Evolutionary conservation across 345 rosid species (phyloP).

Genomic region (Salix arbutifolia): DNA sequence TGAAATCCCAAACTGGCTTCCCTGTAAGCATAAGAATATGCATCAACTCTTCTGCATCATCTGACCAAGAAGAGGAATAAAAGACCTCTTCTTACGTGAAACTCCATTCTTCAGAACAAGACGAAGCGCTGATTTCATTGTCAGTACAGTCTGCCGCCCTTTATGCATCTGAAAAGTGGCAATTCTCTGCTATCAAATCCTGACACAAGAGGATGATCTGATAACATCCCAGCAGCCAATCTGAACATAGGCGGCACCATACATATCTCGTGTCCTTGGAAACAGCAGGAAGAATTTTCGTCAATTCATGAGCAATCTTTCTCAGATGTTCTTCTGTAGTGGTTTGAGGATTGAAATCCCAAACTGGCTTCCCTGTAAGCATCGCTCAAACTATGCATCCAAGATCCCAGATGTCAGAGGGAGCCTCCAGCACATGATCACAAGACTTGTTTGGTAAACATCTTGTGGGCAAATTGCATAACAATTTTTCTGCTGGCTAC

Average conservation of each 20-base stretch:
- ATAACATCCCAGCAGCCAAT: slow-evolving; percentile 73
- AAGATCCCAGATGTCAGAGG: slow-evolving; percentile 78
- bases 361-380: slow-evolving; percentile 58
- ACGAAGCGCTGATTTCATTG: not conserved
- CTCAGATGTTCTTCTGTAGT: slow-evolving; percentile 41
- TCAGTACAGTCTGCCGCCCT: not conserved
- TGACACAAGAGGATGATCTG: slow-evolving; percentile 55
- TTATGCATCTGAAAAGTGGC: not conserved
- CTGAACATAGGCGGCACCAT: slow-evolving; percentile 47
- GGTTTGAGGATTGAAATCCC: slow-evolving; percentile 32
- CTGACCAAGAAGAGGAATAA: not conserved
- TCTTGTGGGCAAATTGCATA: no score
- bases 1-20: slow-evolving; percentile 46
- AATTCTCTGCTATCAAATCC: slow-evolving; percentile 12
- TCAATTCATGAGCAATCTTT: slow-evolving; percentile 57
- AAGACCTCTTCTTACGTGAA: not conserved
- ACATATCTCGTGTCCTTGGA: slow-evolving; percentile 58
- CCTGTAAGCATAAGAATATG: slow-evolving; percentile 32
- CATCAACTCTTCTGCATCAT: not conserved
- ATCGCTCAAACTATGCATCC: slow-evolving; percentile 72
- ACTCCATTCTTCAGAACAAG: not conserved
- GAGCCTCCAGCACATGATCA: slow-evolving; percentile 47
- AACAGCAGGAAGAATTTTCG: slow-evolving; percentile 44
- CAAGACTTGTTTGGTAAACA: no score
- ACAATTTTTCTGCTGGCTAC: no score